These are phyloP conservation scores for Pestalotiopsis sp. DNA, from an alignment of 2,329 filamentous ascomycete species.

Conservation along the genomic window DNA sequence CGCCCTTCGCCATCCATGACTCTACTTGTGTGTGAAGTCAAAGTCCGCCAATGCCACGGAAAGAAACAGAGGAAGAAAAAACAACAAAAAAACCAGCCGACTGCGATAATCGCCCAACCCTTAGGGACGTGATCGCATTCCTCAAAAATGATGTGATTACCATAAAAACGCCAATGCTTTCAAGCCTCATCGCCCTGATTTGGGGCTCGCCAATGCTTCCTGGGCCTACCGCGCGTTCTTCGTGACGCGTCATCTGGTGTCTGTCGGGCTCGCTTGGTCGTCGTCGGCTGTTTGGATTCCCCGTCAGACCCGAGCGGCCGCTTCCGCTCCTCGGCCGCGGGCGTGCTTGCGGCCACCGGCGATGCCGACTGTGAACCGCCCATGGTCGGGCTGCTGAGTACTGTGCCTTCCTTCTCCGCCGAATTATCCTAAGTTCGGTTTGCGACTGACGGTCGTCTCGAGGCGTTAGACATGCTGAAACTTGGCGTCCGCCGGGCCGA, in stretches of 20 bases:
- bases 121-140: not conserved
- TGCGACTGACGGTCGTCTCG: constrained; percentile 47
- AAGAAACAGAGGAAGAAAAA: not conserved
- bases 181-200: constrained; percentile 1
- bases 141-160: not conserved
- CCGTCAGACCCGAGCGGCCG: not conserved
- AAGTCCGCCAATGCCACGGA: no score
- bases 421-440: constrained; percentile 40
- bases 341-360: not conserved
- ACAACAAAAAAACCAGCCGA: not conserved
- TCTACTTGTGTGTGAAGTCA: no score
- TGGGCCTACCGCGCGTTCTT: constrained; percentile 8
- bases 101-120: not conserved
- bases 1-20: no score
- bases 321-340: no score
- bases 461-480: constrained; percentile 43
- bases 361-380: not conserved
- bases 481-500: constrained; percentile 43
- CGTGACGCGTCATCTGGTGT: not conserved
- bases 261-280: not conserved
- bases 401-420: not conserved
- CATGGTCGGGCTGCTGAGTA: not conserved
- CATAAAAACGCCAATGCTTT: constrained; percentile 1
- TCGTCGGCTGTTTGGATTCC: not conserved
- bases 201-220: constrained; percentile 1